Evolutionary conservation across 1,284 basidiomycete genomes (phyloP).

Genomic region (Porogramme epimiltina): DNA sequence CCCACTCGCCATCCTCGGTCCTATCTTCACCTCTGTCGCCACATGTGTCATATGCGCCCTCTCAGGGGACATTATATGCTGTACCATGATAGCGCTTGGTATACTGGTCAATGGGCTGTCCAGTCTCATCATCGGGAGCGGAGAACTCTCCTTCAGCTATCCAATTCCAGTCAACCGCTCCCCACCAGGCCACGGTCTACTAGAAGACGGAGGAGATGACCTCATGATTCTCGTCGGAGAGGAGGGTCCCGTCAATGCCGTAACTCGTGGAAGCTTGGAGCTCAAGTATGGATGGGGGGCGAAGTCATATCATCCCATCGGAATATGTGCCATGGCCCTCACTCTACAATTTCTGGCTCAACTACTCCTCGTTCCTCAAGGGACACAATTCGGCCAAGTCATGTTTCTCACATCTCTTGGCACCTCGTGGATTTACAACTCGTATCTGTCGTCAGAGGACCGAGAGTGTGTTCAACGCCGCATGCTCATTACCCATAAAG

Average conservation of each 20-base stretch:
- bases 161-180: background rate
- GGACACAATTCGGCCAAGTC: constrained; percentile 18
- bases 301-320: constrained; percentile 11
- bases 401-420: constrained; percentile 20
- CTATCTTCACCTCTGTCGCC: background rate
- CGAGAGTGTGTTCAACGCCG: constrained; percentile 14
- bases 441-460: constrained; percentile 17
- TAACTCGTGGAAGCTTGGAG: constrained; percentile 7
- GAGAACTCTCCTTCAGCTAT: constrained; percentile 2
- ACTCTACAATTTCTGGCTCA: constrained; percentile 18
- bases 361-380: constrained; percentile 21
- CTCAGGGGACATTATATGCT: constrained; percentile 7
- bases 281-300: constrained; percentile 1
- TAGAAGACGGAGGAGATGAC: constrained; percentile 1
- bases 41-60: constrained; percentile 1
- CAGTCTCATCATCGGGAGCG: constrained; percentile 5
- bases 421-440: constrained; percentile 19
- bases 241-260: constrained; percentile 5
- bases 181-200: constrained; percentile 5
- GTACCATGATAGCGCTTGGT: constrained; percentile 7
- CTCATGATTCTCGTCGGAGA: constrained; percentile 2
- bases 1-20: background rate
- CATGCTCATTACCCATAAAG: constrained; percentile 3
- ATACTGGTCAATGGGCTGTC: constrained; percentile 1
- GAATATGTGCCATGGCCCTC: constrained; percentile 12